phyloP scores from a whole-genome alignment of 2,329 filamentous ascomycete species.

The Botrytis cinerea region DNA sequence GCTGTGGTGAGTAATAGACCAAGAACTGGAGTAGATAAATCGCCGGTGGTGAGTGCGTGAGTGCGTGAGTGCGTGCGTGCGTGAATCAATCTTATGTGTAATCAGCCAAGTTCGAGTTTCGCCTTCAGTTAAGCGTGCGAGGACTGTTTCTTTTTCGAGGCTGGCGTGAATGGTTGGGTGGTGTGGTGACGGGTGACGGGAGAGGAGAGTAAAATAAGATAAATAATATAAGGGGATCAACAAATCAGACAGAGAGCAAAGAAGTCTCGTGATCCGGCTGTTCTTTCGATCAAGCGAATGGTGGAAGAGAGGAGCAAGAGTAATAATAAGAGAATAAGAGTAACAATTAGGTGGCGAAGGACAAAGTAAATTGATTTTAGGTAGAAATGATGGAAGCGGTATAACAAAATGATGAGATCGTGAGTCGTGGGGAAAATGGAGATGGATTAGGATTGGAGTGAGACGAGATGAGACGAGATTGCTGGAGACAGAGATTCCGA shows the following conservation, averaged over 20 bases:
- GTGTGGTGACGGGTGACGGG: neutral
- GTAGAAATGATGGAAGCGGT: conserved; percentile 17
- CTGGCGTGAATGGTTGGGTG: neutral
- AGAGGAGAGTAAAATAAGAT: neutral
- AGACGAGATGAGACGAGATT: neutral
- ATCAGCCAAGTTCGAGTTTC: neutral
- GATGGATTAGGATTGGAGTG: neutral
- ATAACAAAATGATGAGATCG: neutral
- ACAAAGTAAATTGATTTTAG: neutral
- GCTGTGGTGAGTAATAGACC: neutral
- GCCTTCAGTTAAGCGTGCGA: neutral
- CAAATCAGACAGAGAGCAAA: neutral
- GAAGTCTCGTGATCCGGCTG: neutral
- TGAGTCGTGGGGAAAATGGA: conserved; percentile 11
- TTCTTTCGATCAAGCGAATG: neutral
- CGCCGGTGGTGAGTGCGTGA: no score
- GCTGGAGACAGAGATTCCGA: neutral
- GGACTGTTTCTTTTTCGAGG: neutral
- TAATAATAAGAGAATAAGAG: no score
- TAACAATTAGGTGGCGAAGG: conserved; percentile 9
- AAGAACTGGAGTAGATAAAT: no score
- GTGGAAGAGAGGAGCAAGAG: neutral
- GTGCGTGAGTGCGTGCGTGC: no score
- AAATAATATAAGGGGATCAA: neutral
- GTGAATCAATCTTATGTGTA: neutral